These are phyloP conservation scores for Aspergillus campestris DNA, from an alignment of 495 filamentous ascomycete genomes.

Conservation along the genomic window DNA sequence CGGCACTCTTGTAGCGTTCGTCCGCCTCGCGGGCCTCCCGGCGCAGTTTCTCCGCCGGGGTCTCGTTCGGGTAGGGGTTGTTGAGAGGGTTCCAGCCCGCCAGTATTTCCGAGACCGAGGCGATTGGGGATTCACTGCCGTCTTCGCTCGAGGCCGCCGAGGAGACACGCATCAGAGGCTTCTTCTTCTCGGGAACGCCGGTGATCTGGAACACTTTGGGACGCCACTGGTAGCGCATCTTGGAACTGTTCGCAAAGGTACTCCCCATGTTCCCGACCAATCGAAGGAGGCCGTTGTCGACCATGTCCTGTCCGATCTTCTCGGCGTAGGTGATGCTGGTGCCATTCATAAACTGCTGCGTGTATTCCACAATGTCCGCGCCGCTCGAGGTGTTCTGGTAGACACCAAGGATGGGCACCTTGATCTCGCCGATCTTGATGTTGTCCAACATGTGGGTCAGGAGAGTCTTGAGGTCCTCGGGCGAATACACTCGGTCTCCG, in stretches of 20 bases:
- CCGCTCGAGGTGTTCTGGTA: conserved; percentile 89
- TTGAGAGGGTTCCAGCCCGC: conserved; percentile 86
- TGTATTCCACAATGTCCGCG: conserved; percentile 87
- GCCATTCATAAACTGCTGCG: conserved; percentile 79
- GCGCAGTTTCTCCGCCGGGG: conserved; percentile 73
- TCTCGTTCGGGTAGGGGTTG: conserved; percentile 85
- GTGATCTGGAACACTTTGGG: conserved; percentile 81
- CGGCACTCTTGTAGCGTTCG: conserved; percentile 80
- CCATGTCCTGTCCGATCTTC: conserved; percentile 86
- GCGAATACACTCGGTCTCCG: conserved; percentile 75
- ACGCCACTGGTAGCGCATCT: conserved; percentile 96
- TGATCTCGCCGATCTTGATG: conserved; percentile 79
- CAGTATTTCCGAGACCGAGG: conserved; percentile 78
- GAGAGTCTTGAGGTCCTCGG: conserved; percentile 83
- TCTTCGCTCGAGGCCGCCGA: conserved; percentile 53
- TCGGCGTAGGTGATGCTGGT: conserved; percentile 83
- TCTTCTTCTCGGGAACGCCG: conserved; percentile 82
- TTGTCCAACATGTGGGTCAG: conserved; percentile 77
- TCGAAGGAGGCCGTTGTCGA: conserved; percentile 76
- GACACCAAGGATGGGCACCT: conserved; percentile 89
- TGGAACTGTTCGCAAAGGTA: conserved; percentile 93
- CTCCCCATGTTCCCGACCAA: conserved; percentile 91
- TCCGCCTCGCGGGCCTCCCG: conserved; percentile 87
- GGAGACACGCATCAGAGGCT: conserved; percentile 57
- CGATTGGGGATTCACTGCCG: conserved; percentile 61